A percentile compares a stretch with the other conserved stretches of the same genome.
phyloP scores from a whole-genome alignment of 441 rosid genomes.

The Corymbia citriodora region DNA sequence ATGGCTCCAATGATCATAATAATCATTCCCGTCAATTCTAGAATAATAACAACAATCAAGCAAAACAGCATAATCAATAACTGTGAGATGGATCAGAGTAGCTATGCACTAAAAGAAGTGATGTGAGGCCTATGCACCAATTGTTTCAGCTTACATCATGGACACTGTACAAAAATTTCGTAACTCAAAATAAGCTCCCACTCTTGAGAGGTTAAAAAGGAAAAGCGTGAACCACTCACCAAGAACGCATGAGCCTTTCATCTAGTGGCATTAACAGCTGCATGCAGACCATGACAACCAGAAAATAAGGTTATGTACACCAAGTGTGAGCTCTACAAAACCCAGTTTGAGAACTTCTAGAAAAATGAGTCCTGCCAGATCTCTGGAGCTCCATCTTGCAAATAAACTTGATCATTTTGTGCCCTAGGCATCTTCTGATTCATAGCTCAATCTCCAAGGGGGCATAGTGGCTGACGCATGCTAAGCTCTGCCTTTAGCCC shows the following conservation, averaged over 20 bases:
- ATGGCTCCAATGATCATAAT: neutral
- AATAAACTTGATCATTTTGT: neutral
- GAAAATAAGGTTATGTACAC: neutral
- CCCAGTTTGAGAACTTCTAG: neutral
- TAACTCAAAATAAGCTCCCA: neutral
- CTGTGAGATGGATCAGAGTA: neutral
- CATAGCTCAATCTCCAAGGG: conserved; percentile 69
- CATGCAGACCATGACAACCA: neutral
- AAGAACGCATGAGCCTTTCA: neutral
- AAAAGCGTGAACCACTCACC: neutral
- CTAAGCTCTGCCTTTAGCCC: conserved; percentile 88
- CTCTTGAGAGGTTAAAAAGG: neutral
- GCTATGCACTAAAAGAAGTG: neutral
- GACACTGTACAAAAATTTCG: neutral
- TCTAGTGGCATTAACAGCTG: neutral
- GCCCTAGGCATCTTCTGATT: conserved; percentile 49
- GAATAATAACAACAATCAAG: neutral
- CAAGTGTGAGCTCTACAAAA: neutral
- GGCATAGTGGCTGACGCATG: conserved; percentile 90
- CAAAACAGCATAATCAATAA: neutral
- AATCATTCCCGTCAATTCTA: neutral
- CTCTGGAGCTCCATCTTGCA: neutral
- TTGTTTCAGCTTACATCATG: neutral
- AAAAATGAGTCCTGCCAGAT: neutral
- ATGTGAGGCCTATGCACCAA: neutral